Base-by-base conservation (phyloP, 2,329 filamentous ascomycete species). In the Paecilomyces niveus region DNA sequence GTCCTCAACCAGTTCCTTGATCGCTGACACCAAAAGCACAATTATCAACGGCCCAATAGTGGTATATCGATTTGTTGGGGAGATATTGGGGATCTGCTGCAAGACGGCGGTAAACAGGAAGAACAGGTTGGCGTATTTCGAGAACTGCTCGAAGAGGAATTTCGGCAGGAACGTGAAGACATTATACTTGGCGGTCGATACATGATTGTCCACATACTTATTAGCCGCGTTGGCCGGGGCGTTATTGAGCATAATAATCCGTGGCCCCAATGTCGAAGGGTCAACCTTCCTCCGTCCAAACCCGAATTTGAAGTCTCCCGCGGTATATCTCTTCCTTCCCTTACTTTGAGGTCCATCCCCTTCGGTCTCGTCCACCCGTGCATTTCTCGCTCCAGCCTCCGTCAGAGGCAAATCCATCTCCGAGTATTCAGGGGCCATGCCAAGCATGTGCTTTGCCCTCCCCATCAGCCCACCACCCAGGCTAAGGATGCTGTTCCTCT, bases 171-270 rank as follows among this genome's bases (percentile, higher is more conserved):
- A 99, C 21, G 92, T 96, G 57, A 90, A 82, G 70, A 91, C 68
- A 74, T 97, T 99, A 84, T 99, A 99, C 76, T 99, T 99, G 63
- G 94, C 89, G 5, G 94, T 99, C 50, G 93, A 97, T 62, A 99
- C 89, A 74, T 97, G 92, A 72, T 99, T 99, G 82, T 96, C 90
- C 71, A 92, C 84, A 74, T 94, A 97, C 74, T 93, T 96, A 79
- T 92, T 93, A 55, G 81, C 82, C 52, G 88, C 83, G 73, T 99
- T 99, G 56, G 92, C 92, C 2, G 93, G 91, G 3, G 92, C 89
- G 70, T 99, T 97, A 82, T 99, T 99, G 71, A 99, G 84, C 72
- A 95, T 86, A 71, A 99, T 97, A 66, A 97, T 86, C 64, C 94
- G 85, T 51, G 94, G 94, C 10, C 94, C 94, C 31, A 97, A 81